Base-by-base conservation (phyloP, 2,329 filamentous ascomycete genomes). In the Colletotrichum cordylinicola region DNA sequence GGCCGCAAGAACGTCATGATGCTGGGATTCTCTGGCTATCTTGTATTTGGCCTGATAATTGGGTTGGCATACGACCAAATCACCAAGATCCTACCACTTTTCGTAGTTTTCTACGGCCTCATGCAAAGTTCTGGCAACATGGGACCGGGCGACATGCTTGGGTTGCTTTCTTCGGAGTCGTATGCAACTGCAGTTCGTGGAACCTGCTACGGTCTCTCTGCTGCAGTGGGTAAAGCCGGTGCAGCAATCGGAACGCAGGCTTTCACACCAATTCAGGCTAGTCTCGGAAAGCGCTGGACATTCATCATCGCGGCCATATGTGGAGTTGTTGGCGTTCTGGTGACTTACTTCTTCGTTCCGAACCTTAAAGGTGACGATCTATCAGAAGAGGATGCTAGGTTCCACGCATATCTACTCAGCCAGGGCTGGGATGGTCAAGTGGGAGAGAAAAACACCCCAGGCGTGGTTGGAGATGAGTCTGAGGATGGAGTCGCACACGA, bases 231-330 rank as follows among this genome's bases (percentile, higher is more conserved):
- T 2, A 90, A 90, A 76, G 84, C 87, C 0, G 89, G 88, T 1
- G 89, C 88, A 0, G 89, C 88, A 0, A 78, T 90, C 6, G 89
- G 88, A 0, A 90, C 87, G 2, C 85, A 90, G 70, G 88, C 86
- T 0, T 89, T 90, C 67, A 87, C 84, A 6, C 88, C 87, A 0
- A 88, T 89, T 33, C 83, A 88, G 69, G 81, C 80, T 8, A 80
- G 85, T 52, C 81, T 89, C 1, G 87, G 88, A 0, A 87, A 89
- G 78, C 83, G 83, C 39, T 89, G 87, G 87, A 89, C 88, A 0
- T 89, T 90, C 65, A 88, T 90, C 74, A 86, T 90, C 67, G 88
- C 88, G 10, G 88, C 88, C 2, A 88, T 89, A 37, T 88, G 86
- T 67, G 88, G 87, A 18, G 84, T 89, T 15, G 83, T 82, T 1